These are phyloP conservation scores for Fusarium brachygibbosum DNA, from an alignment of 2,329 filamentous ascomycete genomes.

Conservation along the genomic window DNA sequence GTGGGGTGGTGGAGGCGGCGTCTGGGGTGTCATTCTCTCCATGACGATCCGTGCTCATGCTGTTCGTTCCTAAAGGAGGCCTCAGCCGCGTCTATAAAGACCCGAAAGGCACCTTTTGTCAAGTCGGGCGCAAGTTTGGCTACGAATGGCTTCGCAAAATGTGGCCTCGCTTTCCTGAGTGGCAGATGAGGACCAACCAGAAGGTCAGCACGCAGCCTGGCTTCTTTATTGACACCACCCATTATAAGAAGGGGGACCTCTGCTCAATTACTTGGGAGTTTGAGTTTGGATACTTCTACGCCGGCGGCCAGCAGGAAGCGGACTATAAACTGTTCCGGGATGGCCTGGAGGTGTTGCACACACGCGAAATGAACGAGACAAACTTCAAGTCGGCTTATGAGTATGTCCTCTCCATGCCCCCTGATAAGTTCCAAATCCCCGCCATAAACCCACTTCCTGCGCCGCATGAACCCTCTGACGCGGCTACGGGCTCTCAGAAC, in stretches of 20 bases:
- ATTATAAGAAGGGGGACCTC: not conserved
- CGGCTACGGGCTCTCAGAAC: conserved; percentile 10
- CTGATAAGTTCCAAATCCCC: not conserved
- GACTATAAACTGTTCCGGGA: conserved; percentile 7
- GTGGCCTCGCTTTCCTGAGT: conserved; percentile 6
- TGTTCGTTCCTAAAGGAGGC: not conserved
- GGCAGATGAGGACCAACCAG: conserved; percentile 5
- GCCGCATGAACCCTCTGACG: not conserved
- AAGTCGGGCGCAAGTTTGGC: not conserved
- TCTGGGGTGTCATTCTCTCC: conserved; percentile 9
- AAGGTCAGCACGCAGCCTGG: conserved; percentile 16
- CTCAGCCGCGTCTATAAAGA: not conserved
- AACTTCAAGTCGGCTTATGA: conserved; percentile 10
- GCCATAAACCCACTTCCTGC: not conserved
- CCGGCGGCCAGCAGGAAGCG: not conserved
- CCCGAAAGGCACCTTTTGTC: not conserved
- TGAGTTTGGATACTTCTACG: conserved; percentile 9
- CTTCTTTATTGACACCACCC: conserved; percentile 2
- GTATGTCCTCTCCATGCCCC: conserved; percentile 1
- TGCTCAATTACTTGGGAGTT: conserved; percentile 3
- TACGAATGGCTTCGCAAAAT: conserved; percentile 8
- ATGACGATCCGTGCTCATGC: conserved; percentile 10
- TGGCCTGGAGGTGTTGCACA: not conserved
- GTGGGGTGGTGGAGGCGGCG: not conserved
- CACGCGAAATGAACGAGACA: not conserved